Conservation (phyloP, 768 basidiomycete genomes). For the Galerina sulciceps region DNA sequence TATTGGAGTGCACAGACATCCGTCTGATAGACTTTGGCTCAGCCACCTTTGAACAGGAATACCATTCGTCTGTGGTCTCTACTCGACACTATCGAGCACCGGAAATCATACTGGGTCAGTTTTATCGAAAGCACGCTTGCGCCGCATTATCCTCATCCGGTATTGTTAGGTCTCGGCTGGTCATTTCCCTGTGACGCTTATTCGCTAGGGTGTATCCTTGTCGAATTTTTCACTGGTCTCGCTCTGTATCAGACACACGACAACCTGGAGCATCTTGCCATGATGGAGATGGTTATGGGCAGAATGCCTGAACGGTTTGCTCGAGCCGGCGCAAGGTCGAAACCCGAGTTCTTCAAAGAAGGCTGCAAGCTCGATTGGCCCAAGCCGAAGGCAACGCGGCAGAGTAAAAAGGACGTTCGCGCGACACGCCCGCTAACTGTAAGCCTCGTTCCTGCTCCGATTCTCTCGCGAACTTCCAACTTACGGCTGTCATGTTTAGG, state of each 20-base stretch:
- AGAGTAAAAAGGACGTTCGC: constrained; percentile 93
- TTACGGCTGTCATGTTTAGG: constrained; percentile 44
- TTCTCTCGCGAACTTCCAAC: constrained; percentile 4
- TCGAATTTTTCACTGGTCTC: constrained; percentile 97
- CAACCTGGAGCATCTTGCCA: constrained; percentile 97
- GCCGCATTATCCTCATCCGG: constrained; percentile 15
- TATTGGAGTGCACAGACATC: constrained; percentile 88
- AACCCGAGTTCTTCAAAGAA: constrained; percentile 94
- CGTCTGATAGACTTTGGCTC: constrained; percentile 98
- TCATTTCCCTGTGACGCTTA: constrained; percentile 98
- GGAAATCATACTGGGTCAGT: constrained; percentile 94
- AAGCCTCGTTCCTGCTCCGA: constrained; percentile 22
- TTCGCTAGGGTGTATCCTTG: constrained; percentile 97
- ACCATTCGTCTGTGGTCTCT: constrained; percentile 97
- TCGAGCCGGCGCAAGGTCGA: constrained; percentile 73
- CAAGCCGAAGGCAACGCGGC: constrained; percentile 81
- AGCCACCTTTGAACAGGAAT: constrained; percentile 97
- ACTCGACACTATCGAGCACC: constrained; percentile 99
- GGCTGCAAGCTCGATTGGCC: constrained; percentile 90
- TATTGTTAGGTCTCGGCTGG: constrained; percentile 86
- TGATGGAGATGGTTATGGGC: constrained; percentile 99
- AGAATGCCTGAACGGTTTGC: constrained; percentile 92
- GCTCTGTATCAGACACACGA: constrained; percentile 99
- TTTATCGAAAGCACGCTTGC: not conserved
- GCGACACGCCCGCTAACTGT: constrained; percentile 81